phyloP scores from a whole-genome alignment of 768 basidiomycete genomes.

The Chalciporus pseudorubinellus region DNA sequence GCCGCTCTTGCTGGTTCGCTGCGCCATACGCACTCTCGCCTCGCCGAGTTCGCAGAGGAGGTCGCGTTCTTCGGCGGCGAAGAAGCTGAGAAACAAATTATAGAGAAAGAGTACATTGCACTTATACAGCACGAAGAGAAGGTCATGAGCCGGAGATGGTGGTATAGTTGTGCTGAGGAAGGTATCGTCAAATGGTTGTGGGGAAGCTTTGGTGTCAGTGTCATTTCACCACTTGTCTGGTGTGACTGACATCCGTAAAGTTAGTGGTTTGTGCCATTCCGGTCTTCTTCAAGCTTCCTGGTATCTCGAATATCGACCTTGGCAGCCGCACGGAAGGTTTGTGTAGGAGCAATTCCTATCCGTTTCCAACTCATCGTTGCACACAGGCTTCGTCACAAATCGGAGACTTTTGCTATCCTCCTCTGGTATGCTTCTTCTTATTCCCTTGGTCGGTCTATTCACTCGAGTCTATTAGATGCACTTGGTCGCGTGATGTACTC shows the following conservation, averaged over 20 bases:
- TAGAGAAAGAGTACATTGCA: constrained; percentile 85
- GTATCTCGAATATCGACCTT: constrained; percentile 62
- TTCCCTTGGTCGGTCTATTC: constrained; percentile 1
- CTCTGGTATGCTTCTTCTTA: constrained; percentile 49
- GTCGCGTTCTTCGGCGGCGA: constrained; percentile 88
- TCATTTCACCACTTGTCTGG: neutral
- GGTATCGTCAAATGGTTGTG: constrained; percentile 96
- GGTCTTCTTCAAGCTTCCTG: constrained; percentile 86
- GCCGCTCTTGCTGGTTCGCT: constrained; percentile 86
- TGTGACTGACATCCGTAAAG: constrained; percentile 36
- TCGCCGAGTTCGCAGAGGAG: constrained; percentile 87
- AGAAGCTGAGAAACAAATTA: constrained; percentile 83
- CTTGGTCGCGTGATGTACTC: constrained; percentile 96
- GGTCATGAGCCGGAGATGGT: constrained; percentile 77
- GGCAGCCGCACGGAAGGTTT: constrained; percentile 88
- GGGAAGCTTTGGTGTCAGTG: constrained; percentile 89
- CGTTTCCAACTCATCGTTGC: neutral
- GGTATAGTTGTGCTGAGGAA: constrained; percentile 91
- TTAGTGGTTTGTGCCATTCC: constrained; percentile 89
- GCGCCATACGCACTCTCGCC: constrained; percentile 87
- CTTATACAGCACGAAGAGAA: constrained; percentile 83
- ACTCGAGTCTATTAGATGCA: constrained; percentile 57
- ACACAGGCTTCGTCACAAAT: constrained; percentile 92
- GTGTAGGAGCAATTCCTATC: neutral
- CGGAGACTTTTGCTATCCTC: constrained; percentile 84